These are phyloP conservation scores for Nothophytophthora sp. DNA, from an alignment of 352 stramenopile species.

Conservation along the genomic window DNA sequence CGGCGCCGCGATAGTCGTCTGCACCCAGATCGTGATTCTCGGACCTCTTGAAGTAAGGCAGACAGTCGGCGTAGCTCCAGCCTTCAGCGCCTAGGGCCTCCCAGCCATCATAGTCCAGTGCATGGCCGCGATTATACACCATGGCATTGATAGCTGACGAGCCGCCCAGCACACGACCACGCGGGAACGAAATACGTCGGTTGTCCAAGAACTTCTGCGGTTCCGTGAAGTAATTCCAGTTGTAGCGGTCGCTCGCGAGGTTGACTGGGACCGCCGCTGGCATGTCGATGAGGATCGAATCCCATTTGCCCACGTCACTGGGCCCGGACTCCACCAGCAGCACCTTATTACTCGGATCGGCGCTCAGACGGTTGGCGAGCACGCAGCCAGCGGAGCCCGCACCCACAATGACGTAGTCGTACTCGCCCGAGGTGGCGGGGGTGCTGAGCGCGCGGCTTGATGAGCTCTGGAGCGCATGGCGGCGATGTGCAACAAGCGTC, in stretches of 20 bases:
- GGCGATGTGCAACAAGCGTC: too few species aligned
- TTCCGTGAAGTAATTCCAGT: slow-evolving; percentile 78
- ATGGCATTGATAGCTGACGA: slow-evolving; percentile 85
- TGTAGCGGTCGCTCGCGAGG: slow-evolving; percentile 70
- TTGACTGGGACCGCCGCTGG: slow-evolving; percentile 74
- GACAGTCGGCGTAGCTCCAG: slow-evolving; percentile 74
- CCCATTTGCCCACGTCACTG: slow-evolving; percentile 64
- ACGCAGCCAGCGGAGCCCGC: slow-evolving; percentile 84
- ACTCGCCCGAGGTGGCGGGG: slow-evolving; percentile 23
- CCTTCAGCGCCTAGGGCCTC: slow-evolving; percentile 44
- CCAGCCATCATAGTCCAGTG: slow-evolving; percentile 79
- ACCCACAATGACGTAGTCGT: slow-evolving; percentile 91
- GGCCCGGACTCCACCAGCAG: slow-evolving; percentile 86
- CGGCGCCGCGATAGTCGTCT: slow-evolving; percentile 63
- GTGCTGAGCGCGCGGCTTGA: slow-evolving; percentile 21
- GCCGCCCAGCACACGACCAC: slow-evolving; percentile 78
- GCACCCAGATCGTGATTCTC: slow-evolving; percentile 59
- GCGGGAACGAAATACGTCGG: slow-evolving; percentile 69
- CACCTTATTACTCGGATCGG: slow-evolving; percentile 67
- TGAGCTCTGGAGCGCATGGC: too few species aligned
- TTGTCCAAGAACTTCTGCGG: slow-evolving; percentile 72
- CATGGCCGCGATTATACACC: slow-evolving; percentile 83
- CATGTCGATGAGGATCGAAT: slow-evolving; percentile 86
- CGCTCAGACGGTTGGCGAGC: slow-evolving; percentile 80
- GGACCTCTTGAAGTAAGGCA: slow-evolving; percentile 81